Conservation (phyloP, 176 grass and related monocot genomes). For the Phyllostachys edulis region DNA sequence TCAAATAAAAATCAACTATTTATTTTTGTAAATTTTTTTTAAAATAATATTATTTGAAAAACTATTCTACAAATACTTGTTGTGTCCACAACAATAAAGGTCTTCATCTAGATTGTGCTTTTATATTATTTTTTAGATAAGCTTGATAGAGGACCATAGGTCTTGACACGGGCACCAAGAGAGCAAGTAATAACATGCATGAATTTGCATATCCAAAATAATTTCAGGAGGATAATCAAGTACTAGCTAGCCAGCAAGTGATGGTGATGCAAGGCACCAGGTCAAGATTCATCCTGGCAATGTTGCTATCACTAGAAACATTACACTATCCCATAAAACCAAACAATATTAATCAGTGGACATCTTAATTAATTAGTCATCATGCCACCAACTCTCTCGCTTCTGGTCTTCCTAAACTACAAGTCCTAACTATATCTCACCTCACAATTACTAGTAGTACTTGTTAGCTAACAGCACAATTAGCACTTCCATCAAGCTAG, state of each 20-base stretch:
- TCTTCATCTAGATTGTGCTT: too few relatives aligned
- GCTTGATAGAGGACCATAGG: too few relatives aligned
- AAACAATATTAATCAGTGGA: constrained; percentile 25
- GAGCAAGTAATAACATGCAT: too few relatives aligned
- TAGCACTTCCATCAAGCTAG: constrained; percentile 10
- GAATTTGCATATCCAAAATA: neutral
- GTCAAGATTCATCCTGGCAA: constrained; percentile 31
- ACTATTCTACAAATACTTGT: too few relatives aligned
- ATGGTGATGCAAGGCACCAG: constrained; percentile 41
- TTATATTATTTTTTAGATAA: too few relatives aligned
- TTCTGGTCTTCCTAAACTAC: constrained; percentile 20
- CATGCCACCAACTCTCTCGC: constrained; percentile 38
- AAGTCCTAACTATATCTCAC: constrained; percentile 9
- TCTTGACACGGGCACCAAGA: too few relatives aligned
- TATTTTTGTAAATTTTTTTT: too few relatives aligned
- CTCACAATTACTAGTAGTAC: constrained; percentile 7
- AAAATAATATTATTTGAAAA: too few relatives aligned
- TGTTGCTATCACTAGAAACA: constrained; percentile 45
- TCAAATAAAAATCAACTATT: too few relatives aligned
- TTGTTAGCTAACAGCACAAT: constrained; percentile 21
- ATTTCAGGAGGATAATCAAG: neutral
- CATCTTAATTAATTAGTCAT: constrained; percentile 50
- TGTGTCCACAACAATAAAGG: too few relatives aligned
- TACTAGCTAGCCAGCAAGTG: constrained; percentile 15
- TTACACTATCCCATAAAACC: constrained; percentile 44